phyloP scores from a whole-genome alignment of 305 asterid species.

The Fraxinus dipetala region DNA sequence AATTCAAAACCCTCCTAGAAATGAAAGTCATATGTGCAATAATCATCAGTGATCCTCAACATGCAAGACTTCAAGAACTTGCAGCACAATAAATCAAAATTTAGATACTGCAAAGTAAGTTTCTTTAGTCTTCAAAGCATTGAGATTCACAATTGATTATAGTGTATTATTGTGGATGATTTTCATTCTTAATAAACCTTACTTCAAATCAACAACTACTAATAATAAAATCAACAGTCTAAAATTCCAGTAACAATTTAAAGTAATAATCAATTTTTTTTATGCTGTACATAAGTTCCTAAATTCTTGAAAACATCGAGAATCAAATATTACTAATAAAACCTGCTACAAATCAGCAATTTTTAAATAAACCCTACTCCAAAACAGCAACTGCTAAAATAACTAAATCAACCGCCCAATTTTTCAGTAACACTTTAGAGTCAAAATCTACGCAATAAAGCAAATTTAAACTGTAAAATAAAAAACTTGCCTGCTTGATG shows the following conservation, averaged over 20 bases:
- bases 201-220: neutral
- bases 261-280: neutral
- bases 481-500: conserved; percentile 57
- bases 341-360: neutral
- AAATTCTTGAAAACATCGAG: neutral
- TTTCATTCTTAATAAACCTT: neutral
- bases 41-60: neutral
- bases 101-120: neutral
- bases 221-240: neutral
- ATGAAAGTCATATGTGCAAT: neutral
- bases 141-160: neutral
- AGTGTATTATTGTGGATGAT: neutral
- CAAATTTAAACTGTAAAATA: neutral
- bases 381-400: neutral
- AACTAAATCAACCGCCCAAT: neutral
- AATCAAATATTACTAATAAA: neutral
- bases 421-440: neutral
- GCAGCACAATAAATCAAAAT: neutral
- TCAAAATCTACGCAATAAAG: neutral
- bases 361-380: neutral
- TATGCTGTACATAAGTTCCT: neutral
- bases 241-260: neutral
- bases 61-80: neutral
- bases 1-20: neutral
- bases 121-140: neutral